Conservation (phyloP, 768 basidiomycete species). For the Tephrocybe sp. region DNA sequence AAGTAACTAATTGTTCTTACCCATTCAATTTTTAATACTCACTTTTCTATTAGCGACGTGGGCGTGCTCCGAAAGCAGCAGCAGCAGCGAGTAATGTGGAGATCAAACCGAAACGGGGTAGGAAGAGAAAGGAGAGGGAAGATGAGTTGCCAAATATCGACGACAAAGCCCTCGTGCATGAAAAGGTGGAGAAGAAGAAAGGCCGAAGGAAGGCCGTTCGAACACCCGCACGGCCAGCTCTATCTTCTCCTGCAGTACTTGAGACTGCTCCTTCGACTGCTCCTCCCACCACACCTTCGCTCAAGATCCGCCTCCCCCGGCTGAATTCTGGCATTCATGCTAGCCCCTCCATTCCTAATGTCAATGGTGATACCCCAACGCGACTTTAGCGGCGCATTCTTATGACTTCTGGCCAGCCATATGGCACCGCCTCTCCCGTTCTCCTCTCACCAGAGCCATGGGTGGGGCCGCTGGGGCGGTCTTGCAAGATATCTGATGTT, state of each 20-base stretch:
- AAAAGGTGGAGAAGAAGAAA: constrained; percentile 24
- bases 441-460: too few relatives aligned
- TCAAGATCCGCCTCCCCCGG: constrained; percentile 55
- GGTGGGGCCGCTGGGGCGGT: too few relatives aligned
- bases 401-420: neutral
- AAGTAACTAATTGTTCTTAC: constrained; percentile 10
- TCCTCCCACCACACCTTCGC: constrained; percentile 40
- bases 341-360: constrained; percentile 20
- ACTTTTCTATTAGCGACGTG: constrained; percentile 15
- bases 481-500: too few relatives aligned
- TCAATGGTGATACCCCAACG: constrained; percentile 25
- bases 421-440: too few relatives aligned
- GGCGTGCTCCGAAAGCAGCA: constrained; percentile 28
- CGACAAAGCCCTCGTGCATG: constrained; percentile 20
- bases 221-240: constrained; percentile 29
- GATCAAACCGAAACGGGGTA: constrained; percentile 34
- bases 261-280: constrained; percentile 24
- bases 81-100: constrained; percentile 21
- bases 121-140: constrained; percentile 43
- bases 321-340: constrained; percentile 29
- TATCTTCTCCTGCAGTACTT: constrained; percentile 15
- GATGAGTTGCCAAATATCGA: constrained; percentile 26
- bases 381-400: constrained; percentile 16
- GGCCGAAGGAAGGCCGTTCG: constrained; percentile 26
- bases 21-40: neutral